A percentile compares a stretch with the other conserved stretches of the same genome.
Conservation (phyloP, 2,329 filamentous ascomycete species). For the Phyllachora maydis region DNA sequence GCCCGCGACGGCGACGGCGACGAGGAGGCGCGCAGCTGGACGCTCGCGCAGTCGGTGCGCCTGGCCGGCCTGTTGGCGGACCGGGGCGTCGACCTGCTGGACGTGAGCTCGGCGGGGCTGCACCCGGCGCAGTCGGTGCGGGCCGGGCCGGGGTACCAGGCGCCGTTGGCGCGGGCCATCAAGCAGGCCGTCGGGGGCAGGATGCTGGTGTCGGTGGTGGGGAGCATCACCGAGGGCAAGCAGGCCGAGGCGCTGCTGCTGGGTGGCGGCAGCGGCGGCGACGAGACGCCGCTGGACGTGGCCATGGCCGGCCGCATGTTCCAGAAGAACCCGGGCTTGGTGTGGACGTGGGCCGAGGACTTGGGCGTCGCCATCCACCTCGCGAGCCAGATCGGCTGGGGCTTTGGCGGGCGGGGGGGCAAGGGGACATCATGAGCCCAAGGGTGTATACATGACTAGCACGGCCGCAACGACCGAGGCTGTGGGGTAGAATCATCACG, state of each 20-base stretch:
- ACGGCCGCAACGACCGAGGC: too few relatives aligned
- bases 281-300: constrained; percentile 20
- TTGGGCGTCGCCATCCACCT: constrained; percentile 20
- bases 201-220: constrained; percentile 21
- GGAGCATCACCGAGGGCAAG: constrained; percentile 19
- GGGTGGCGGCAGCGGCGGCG: too few relatives aligned
- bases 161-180: constrained; percentile 43
- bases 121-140: constrained; percentile 36
- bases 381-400: constrained; percentile 32
- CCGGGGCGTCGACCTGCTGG: constrained; percentile 51
- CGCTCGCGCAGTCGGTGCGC: constrained; percentile 35
- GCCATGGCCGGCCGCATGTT: constrained; percentile 28
- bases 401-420: constrained; percentile 19
- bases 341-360: constrained; percentile 32
- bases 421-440: too few relatives aligned
- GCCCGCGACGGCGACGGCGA: background rate
- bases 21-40: constrained; percentile 39
- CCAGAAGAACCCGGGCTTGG: constrained; percentile 33
- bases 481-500: too few relatives aligned
- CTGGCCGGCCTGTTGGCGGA: constrained; percentile 42
- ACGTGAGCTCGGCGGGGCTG: constrained; percentile 47
- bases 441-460: too few relatives aligned
- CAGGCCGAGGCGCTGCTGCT: constrained; percentile 24
- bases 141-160: constrained; percentile 45
- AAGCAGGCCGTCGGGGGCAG: constrained; percentile 48